Evolutionary conservation across 345 rosid species (phyloP).

Genomic region (Aurinia saxatilis): DNA sequence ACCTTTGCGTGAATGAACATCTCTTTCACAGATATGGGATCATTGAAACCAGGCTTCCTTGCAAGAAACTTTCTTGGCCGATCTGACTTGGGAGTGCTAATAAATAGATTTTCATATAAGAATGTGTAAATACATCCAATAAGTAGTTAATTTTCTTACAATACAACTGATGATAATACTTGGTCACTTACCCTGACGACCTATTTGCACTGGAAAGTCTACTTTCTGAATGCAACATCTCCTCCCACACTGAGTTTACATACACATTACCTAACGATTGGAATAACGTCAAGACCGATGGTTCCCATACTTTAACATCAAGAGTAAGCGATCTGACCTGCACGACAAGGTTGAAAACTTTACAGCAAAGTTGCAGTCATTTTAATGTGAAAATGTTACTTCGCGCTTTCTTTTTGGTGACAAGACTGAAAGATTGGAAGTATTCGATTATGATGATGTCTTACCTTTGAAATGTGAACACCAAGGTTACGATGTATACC

Average conservation of each 20-base stretch:
- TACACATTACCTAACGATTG: conserved; percentile 61
- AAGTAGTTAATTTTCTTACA: conserved; percentile 2
- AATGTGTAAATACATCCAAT: conserved; percentile 15
- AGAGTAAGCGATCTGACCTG: conserved; percentile 79
- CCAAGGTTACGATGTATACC: conserved; percentile 85
- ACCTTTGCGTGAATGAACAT: conserved; percentile 78
- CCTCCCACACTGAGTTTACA: conserved; percentile 84
- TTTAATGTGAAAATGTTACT: neutral
- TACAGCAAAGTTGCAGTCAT: neutral
- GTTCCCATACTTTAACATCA: conserved; percentile 81
- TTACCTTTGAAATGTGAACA: conserved; percentile 75
- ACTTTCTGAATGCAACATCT: conserved; percentile 38
- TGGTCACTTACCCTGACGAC: conserved; percentile 40
- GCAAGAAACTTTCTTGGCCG: conserved; percentile 37
- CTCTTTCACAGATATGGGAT: conserved; percentile 64
- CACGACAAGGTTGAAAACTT: conserved; percentile 14
- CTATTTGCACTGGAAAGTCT: conserved; percentile 31
- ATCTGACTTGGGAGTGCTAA: conserved; percentile 40
- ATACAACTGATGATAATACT: neutral
- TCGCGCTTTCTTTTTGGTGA: neutral
- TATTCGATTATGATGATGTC: conserved; percentile 6
- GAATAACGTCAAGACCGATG: conserved; percentile 63
- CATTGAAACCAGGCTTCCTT: conserved; percentile 52
- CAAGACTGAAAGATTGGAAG: neutral
- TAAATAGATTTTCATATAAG: neutral